phyloP scores from a whole-genome alignment of 1,284 basidiomycete genomes.

The Leccinum insolens region DNA sequence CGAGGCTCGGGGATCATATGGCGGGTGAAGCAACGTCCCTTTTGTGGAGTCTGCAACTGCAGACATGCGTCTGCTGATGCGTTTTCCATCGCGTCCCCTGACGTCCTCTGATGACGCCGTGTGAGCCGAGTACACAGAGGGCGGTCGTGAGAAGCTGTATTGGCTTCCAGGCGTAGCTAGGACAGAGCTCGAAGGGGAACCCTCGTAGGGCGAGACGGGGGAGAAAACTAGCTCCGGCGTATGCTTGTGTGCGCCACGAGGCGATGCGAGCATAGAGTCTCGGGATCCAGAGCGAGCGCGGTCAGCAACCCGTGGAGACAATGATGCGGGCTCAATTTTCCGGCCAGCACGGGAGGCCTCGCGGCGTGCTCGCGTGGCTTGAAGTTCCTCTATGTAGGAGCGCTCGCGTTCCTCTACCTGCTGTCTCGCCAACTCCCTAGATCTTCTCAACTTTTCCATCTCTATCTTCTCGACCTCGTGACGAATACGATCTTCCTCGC shows the following conservation, averaged over 20 bases:
- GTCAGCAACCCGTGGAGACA: conserved; percentile 38
- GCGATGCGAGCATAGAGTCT: conserved; percentile 34
- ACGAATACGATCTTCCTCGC: conserved; percentile 51
- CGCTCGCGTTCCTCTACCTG: conserved; percentile 57
- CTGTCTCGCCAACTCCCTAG: conserved; percentile 58
- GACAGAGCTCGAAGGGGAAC: conserved; percentile 53
- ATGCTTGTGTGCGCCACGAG: conserved; percentile 42
- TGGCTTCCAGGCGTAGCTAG: conserved; percentile 35
- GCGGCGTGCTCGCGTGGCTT: conserved; percentile 60
- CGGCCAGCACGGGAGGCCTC: conserved; percentile 57
- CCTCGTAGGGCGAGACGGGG: conserved; percentile 33
- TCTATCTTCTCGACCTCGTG: conserved; percentile 50
- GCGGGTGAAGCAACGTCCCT: conserved; percentile 37
- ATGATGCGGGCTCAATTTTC: conserved; percentile 18
- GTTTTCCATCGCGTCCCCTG: conserved; percentile 41
- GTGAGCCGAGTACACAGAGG: conserved; percentile 49
- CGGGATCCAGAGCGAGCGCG: conserved; percentile 46
- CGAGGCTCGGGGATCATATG: conserved; percentile 36
- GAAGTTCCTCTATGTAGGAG: conserved; percentile 60
- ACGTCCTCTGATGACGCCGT: conserved; percentile 62
- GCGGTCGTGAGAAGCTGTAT: conserved; percentile 48
- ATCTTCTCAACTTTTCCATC: conserved; percentile 57
- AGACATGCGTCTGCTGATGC: conserved; percentile 47
- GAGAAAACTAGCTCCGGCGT: conserved; percentile 43
- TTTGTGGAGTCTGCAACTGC: conserved; percentile 41